phyloP scores from a whole-genome alignment of 306 rosid genomes.

The Fragaria nilgerrensis region DNA sequence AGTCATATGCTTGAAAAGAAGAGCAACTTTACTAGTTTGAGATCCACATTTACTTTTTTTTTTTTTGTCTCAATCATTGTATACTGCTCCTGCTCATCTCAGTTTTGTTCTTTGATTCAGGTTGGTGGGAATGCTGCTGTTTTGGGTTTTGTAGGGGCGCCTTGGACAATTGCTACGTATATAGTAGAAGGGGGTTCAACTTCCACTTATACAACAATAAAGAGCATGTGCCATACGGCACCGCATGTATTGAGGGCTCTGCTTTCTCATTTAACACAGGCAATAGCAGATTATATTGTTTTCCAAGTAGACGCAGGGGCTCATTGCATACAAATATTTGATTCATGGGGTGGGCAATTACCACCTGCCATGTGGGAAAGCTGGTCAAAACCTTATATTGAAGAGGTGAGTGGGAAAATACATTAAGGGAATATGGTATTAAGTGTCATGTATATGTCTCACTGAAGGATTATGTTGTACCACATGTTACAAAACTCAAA shows the following conservation, averaged over 20 bases:
- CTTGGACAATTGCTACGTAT: constrained; percentile 97
- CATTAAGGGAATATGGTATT: too few relatives aligned
- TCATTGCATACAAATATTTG: constrained; percentile 95
- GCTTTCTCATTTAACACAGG: constrained; percentile 80
- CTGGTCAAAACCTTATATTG: constrained; percentile 95
- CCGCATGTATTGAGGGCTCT: constrained; percentile 79
- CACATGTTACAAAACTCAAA: neutral
- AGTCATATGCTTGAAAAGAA: constrained; percentile 15
- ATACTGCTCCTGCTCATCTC: neutral
- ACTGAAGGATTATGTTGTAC: neutral
- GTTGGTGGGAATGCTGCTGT: constrained; percentile 82
- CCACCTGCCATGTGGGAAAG: constrained; percentile 92
- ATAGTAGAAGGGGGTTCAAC: constrained; percentile 97
- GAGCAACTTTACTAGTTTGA: neutral
- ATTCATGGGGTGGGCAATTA: constrained; percentile 99
- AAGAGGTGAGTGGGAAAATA: constrained; percentile 52
- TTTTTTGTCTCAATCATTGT: neutral
- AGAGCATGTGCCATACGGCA: constrained; percentile 95
- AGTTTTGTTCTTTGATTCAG: constrained; percentile 37
- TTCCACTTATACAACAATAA: constrained; percentile 78
- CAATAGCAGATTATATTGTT: constrained; percentile 79
- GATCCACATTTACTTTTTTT: neutral
- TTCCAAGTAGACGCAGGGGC: constrained; percentile 95
- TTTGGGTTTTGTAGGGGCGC: constrained; percentile 99
- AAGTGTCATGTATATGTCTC: neutral